Conservation (phyloP, 2,329 filamentous ascomycete genomes). For the Cercospora zeae-maydis region DNA sequence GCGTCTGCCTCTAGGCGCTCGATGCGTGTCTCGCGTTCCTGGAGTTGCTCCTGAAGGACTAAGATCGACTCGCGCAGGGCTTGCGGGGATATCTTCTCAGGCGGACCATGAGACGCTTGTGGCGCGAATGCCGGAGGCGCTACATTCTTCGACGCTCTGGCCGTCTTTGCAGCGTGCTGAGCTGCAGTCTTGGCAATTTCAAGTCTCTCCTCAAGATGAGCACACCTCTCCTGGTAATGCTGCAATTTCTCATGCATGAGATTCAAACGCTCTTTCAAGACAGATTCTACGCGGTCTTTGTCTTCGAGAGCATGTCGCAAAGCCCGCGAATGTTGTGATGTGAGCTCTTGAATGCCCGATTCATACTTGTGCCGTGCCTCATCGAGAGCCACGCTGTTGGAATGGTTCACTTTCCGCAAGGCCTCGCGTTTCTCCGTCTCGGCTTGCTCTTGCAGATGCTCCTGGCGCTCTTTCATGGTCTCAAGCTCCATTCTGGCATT, state of each 20-base stretch:
- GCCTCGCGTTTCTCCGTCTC: constrained; percentile 64
- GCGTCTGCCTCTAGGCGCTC: constrained; percentile 77
- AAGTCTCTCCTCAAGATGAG: constrained; percentile 83
- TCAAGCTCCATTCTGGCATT: constrained; percentile 74
- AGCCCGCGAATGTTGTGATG: constrained; percentile 58
- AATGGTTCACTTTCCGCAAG: constrained; percentile 53
- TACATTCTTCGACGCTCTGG: constrained; percentile 27
- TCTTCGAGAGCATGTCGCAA: constrained; percentile 63
- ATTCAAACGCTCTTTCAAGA: constrained; percentile 74
- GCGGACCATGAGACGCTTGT: constrained; percentile 43
- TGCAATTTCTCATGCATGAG: constrained; percentile 80
- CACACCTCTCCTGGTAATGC: constrained; percentile 79
- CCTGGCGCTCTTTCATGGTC: constrained; percentile 73
- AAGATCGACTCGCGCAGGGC: constrained; percentile 93
- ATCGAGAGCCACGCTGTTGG: constrained; percentile 51
- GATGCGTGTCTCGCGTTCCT: constrained; percentile 85
- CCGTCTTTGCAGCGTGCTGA: constrained; percentile 71
- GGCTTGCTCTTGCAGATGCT: constrained; percentile 80
- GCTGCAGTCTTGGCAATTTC: constrained; percentile 86
- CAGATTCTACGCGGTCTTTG: constrained; percentile 72
- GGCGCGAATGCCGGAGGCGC: constrained; percentile 37
- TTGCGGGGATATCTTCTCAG: constrained; percentile 89
- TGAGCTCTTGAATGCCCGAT: constrained; percentile 38
- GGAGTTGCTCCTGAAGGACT: constrained; percentile 92
- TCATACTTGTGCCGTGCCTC: constrained; percentile 58